phyloP scores from a whole-genome alignment of 169 alveolate genomes.

The Fabrea salina region DNA sequence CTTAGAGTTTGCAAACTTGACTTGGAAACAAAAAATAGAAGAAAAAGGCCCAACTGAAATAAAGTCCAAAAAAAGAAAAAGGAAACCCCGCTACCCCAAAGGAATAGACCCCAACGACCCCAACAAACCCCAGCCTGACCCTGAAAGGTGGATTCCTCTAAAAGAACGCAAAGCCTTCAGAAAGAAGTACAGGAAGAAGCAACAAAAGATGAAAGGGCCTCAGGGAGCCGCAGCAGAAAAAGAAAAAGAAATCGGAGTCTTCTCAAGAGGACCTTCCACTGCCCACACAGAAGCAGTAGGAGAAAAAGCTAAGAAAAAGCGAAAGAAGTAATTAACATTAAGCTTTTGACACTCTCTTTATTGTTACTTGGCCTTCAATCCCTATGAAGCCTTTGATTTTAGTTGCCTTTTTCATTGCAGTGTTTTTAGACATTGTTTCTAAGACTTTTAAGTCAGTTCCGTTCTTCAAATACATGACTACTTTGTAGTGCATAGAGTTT shows the following conservation, averaged over 20 bases:
- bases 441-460: not conserved
- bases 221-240: slow-evolving; percentile 11
- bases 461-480: not conserved
- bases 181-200: slow-evolving; percentile 35
- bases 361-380: not conserved
- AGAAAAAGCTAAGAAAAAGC: not conserved
- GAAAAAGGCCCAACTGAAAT: not conserved
- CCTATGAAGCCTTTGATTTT: not conserved
- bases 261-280: slow-evolving; percentile 9
- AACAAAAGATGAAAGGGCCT: slow-evolving; percentile 31
- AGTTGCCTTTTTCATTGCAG: not conserved
- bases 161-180: slow-evolving; percentile 44
- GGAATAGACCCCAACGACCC: slow-evolving; percentile 61
- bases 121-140: slow-evolving; percentile 54
- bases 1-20: not conserved
- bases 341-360: not conserved
- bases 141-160: slow-evolving; percentile 66
- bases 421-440: not conserved
- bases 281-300: slow-evolving; percentile 25
- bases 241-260: slow-evolving; percentile 13
- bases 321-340: not conserved
- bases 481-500: not conserved
- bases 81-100: slow-evolving; percentile 55
- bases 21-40: not conserved
- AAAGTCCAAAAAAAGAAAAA: slow-evolving; percentile 24